Conservation (phyloP, 495 filamentous ascomycete species). For the Monascus purpureus region DNA sequence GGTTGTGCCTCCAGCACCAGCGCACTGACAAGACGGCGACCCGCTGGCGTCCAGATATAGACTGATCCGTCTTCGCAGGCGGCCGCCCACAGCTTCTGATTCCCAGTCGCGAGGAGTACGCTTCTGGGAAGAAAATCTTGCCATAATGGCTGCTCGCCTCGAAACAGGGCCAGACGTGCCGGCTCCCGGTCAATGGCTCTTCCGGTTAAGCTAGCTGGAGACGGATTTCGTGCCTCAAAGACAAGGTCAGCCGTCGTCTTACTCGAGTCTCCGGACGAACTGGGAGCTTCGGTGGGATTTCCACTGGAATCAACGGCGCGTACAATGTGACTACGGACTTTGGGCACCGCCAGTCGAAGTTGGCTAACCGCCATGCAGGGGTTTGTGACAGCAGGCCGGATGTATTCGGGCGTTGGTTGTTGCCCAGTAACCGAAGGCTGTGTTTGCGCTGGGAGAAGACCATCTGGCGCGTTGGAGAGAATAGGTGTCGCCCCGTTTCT, state of each 20-base stretch:
- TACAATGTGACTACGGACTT: conserved; percentile 66
- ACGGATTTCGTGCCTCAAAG: conserved; percentile 63
- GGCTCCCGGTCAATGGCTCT: conserved; percentile 57
- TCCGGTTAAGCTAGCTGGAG: conserved; percentile 40
- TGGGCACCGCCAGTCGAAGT: conserved; percentile 79
- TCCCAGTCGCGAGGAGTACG: conserved; percentile 77
- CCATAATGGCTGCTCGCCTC: conserved; percentile 78
- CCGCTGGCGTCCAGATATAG: conserved; percentile 90
- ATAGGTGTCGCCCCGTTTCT: conserved; percentile 58
- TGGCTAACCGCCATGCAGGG: conserved; percentile 71
- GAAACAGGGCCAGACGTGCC: conserved; percentile 63
- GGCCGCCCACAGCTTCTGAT: conserved; percentile 78
- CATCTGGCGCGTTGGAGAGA: conserved; percentile 60
- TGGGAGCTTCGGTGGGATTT: conserved; percentile 32
- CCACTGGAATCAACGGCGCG: conserved; percentile 31
- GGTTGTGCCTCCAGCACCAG: conserved; percentile 83
- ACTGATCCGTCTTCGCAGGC: conserved; percentile 90
- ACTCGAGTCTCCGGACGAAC: conserved; percentile 38
- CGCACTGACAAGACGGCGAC: conserved; percentile 68
- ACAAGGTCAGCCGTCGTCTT: conserved; percentile 48
- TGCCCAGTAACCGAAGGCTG: conserved; percentile 41
- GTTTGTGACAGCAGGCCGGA: conserved; percentile 75
- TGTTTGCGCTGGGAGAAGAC: conserved; percentile 51
- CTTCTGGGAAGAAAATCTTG: conserved; percentile 80
- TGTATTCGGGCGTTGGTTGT: conserved; percentile 66